Evolutionary conservation across 768 basidiomycete species (phyloP).

Genomic region (Pleurotus ostreatus): DNA sequence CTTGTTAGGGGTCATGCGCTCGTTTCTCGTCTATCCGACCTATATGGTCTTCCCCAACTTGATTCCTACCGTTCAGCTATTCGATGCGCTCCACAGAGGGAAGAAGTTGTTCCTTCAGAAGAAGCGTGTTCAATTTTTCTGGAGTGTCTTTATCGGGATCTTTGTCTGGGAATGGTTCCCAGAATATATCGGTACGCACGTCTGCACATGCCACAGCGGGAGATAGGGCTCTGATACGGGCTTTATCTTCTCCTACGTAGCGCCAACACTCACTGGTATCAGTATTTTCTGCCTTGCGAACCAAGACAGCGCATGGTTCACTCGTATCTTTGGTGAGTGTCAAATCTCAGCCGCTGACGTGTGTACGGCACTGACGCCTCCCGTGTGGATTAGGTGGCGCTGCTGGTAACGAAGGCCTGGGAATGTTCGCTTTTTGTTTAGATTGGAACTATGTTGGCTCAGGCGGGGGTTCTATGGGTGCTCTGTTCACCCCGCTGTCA

Average conservation of each 20-base stretch:
- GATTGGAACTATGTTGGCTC: slow-evolving; percentile 61
- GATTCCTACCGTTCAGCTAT: slow-evolving; percentile 33
- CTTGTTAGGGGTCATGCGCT: slow-evolving; percentile 33
- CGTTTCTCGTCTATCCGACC: slow-evolving; percentile 51
- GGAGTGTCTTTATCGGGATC: slow-evolving; percentile 47
- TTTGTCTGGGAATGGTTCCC: slow-evolving; percentile 58
- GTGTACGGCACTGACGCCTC: background rate
- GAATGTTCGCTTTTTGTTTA: slow-evolving; percentile 51
- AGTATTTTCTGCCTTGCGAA: slow-evolving; percentile 54
- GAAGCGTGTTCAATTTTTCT: slow-evolving; percentile 58
- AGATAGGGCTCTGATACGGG: no score
- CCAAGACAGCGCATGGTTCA: slow-evolving; percentile 43
- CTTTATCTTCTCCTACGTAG: background rate
- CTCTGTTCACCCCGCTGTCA: slow-evolving; percentile 48
- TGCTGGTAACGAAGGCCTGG: slow-evolving; percentile 61
- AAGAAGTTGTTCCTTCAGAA: slow-evolving; percentile 38
- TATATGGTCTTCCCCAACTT: slow-evolving; percentile 41
- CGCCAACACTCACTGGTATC: slow-evolving; percentile 51
- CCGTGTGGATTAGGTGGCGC: slow-evolving; percentile 34
- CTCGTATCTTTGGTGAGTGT: slow-evolving; percentile 46
- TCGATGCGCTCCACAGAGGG: slow-evolving; percentile 43
- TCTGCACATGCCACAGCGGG: no score
- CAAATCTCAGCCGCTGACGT: no score
- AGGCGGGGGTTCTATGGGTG: slow-evolving; percentile 40
- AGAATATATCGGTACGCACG: slow-evolving; percentile 37